Evolutionary conservation across 768 basidiomycete genomes (phyloP), one percentile per base, ranked within the genome.

Genomic region (Asterophora lycoperdoides): DNA sequence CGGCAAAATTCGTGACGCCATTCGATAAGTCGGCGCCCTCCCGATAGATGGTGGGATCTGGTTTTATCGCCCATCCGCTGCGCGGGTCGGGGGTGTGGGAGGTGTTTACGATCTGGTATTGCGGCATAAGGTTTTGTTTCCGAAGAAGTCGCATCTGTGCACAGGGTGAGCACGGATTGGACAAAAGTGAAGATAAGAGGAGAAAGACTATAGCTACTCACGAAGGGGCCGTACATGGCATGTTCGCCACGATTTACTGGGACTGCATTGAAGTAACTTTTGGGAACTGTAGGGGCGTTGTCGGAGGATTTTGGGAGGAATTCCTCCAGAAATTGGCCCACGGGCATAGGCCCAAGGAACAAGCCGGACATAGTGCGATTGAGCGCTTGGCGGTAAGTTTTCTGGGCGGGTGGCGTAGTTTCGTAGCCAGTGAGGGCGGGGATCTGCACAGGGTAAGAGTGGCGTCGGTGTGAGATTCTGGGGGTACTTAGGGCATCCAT

Each of bases 31-130:
- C 50, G 10, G 55, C 4, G 20, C 29, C 28, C n/a, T 39, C 15
- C 1, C 14, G 29, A 30, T 57, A 57, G 28, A 48, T 14, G 33
- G 39, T 41, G 10, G 52, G 46, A 40, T 48, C 42, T 3, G 42
- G 52, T 26, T 35, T 41, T 15, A 50, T 28, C 8, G 11, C 3
- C 5, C 5, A 29, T 19, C 35, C 36, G 5, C 26, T 36, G 26
- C 28, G 37, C 11, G 33, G 28, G 30, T 55, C 53, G 19, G 44
- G 5, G 14, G 48, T 36, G 40, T 54, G 35, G 1, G 47, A 46
- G 8, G 49, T 52, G 34, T 57, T 39, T 42, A 57, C 50, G 15
- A 57, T 32, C 14, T 40, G 41, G 42, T 44, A 49, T 5, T 46
- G 34, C 13, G 53, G 50, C 17, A 49, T 41, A 6, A 57, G 20